Percentiles rank a stretch among this genome's conserved stretches.
Conservation (phyloP, 176 grass and related monocot genomes). For the Secale cereale region DNA sequence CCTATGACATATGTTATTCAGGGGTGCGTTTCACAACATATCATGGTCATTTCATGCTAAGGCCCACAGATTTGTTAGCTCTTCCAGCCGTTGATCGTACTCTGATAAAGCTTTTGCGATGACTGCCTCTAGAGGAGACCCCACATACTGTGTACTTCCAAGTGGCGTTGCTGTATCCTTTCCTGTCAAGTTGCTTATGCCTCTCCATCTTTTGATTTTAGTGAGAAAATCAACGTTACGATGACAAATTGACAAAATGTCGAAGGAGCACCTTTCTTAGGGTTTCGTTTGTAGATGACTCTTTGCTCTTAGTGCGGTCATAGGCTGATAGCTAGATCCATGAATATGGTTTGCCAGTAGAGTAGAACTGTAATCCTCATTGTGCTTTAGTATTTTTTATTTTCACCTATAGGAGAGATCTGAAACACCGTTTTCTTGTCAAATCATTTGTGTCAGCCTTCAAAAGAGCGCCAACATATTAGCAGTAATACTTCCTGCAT, state of each 20-base stretch:
- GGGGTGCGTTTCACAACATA: conserved; percentile 29
- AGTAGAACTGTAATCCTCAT: not conserved
- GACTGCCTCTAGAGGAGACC: conserved; percentile 78
- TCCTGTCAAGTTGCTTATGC: conserved; percentile 16
- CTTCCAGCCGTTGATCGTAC: conserved; percentile 82
- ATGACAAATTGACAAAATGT: not conserved
- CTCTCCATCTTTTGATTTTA: not conserved
- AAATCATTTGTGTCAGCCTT: not conserved
- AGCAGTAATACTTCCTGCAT: not conserved
- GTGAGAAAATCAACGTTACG: not conserved
- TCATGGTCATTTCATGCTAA: conserved; percentile 93
- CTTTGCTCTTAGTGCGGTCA: not conserved
- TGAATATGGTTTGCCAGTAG: not conserved
- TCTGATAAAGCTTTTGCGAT: conserved; percentile 93
- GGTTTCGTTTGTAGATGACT: not conserved
- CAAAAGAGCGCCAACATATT: not conserved
- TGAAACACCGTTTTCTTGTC: not conserved
- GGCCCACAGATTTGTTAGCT: conserved; percentile 88
- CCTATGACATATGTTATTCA: conserved; percentile 35
- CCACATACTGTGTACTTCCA: conserved; percentile 87
- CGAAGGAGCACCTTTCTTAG: not conserved
- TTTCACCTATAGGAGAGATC: not conserved
- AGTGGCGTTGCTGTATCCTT: conserved; percentile 94
- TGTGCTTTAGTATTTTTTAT: not conserved
- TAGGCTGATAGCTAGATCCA: not conserved